A percentile compares a stretch with the other conserved stretches of the same genome.
Conservation (phyloP, 2,329 filamentous ascomycete species). For the Paecilomyces dactylethromorphus region DNA sequence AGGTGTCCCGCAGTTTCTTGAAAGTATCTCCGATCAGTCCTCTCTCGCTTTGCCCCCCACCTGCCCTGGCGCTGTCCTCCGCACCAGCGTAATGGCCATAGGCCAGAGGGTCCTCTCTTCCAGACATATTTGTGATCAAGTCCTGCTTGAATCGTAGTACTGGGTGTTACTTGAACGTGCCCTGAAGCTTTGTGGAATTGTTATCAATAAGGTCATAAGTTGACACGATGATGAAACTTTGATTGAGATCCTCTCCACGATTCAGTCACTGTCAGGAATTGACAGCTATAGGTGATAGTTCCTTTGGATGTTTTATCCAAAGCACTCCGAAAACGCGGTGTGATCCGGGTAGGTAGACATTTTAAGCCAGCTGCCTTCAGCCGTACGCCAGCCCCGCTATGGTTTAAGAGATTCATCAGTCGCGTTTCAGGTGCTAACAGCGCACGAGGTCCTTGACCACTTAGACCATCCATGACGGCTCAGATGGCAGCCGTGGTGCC, state of each 20-base stretch:
- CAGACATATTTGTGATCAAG: conserved; percentile 22
- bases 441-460: not conserved
- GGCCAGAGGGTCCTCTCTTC: conserved; percentile 34
- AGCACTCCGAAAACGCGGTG: not conserved
- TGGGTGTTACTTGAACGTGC: not conserved
- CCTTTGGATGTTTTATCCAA: not conserved
- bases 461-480: not conserved
- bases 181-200: not conserved
- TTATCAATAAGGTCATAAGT: not conserved
- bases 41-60: conserved; percentile 35
- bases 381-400: not conserved
- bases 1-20: conserved; percentile 38
- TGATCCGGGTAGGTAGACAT: not conserved
- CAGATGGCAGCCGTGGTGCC: not conserved
- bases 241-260: not conserved
- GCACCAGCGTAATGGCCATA: conserved; percentile 47
- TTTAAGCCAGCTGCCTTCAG: not conserved
- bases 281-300: not conserved
- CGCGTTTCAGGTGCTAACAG: not conserved
- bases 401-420: not conserved
- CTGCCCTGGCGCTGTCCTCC: conserved; percentile 25
- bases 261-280: not conserved
- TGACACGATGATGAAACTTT: not conserved
- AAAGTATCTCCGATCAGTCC: conserved; percentile 49
- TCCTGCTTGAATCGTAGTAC: not conserved